A percentile compares a stretch with the other conserved stretches of the same genome.
Conservation (phyloP, 306 rosid genomes). For the Cicer arietinum region DNA sequence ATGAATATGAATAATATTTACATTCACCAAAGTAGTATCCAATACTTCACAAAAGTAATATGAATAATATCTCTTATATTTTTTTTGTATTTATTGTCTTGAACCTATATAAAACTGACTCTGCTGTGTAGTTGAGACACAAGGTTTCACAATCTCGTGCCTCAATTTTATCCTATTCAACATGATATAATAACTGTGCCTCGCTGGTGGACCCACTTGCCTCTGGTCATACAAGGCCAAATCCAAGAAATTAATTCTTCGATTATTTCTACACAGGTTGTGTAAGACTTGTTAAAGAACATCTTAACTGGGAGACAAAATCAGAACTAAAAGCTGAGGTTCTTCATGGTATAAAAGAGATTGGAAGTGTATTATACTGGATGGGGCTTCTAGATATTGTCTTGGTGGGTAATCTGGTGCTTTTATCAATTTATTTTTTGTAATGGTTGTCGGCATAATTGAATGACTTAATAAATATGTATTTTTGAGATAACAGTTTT, state of each 20-base stretch:
- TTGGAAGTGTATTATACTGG: conserved; percentile 95
- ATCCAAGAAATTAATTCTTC: conserved; percentile 40
- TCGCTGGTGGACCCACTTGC: no score
- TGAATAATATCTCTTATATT: no score
- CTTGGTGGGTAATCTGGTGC: conserved; percentile 68
- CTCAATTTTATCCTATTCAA: no score
- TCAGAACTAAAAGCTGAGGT: conserved; percentile 87
- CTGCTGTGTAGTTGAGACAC: no score
- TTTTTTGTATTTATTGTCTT: no score
- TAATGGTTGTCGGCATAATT: conserved; percentile 11
- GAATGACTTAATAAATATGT: conserved; percentile 32
- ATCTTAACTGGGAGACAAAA: conserved; percentile 89
- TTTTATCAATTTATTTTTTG: conserved; percentile 34
- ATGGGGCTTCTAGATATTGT: conserved; percentile 95
- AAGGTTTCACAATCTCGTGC: no score
- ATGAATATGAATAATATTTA: no score
- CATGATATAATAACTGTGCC: no score
- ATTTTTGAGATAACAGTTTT: conserved; percentile 5
- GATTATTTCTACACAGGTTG: conserved; percentile 65
- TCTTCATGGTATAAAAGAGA: conserved; percentile 93
- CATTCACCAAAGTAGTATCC: background rate
- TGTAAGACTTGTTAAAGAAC: conserved; percentile 87
- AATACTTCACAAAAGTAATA: no score
- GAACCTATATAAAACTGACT: no score
- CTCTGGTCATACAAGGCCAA: conserved; percentile 7